phyloP scores from a whole-genome alignment of 495 filamentous ascomycete species.

The Penicillium roqueforti region DNA sequence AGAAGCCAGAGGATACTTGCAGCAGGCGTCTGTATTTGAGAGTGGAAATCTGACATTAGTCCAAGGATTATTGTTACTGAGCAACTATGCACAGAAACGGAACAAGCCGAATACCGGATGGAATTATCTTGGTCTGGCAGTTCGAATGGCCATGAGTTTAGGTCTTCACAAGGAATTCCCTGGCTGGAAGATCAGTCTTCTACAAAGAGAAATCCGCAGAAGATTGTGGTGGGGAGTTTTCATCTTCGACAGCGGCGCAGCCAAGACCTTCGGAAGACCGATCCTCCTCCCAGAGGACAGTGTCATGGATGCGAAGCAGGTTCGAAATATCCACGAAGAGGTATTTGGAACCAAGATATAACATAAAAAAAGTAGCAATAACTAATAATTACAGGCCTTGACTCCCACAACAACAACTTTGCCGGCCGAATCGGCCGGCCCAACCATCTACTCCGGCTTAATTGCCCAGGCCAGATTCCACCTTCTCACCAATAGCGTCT shows the following conservation, averaged over 20 bases:
- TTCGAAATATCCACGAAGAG: slow-evolving; percentile 49
- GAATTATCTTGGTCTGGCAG: slow-evolving; percentile 50
- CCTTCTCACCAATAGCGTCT: slow-evolving; percentile 46
- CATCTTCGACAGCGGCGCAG: slow-evolving; percentile 47
- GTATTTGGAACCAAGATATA: slow-evolving; percentile 10
- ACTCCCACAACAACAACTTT: slow-evolving; percentile 40
- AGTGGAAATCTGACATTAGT: slow-evolving; percentile 50
- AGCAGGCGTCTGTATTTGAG: slow-evolving; percentile 47
- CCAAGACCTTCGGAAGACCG: slow-evolving; percentile 46
- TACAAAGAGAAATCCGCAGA: slow-evolving; percentile 44
- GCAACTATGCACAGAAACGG: slow-evolving; percentile 53
- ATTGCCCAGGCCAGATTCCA: slow-evolving; percentile 49
- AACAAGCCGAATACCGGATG: slow-evolving; percentile 55
- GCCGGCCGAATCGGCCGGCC: slow-evolving; percentile 39
- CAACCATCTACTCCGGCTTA: slow-evolving; percentile 48
- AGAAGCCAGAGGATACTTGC: slow-evolving; percentile 41
- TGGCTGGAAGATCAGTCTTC: slow-evolving; percentile 50
- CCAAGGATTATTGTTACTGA: slow-evolving; percentile 48
- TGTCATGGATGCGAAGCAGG: slow-evolving; percentile 46
- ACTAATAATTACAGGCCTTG: slow-evolving; percentile 26
- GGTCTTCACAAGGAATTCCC: slow-evolving; percentile 55
- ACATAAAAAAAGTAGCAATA: neutral
- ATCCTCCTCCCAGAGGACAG: slow-evolving; percentile 46
- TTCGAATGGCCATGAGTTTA: slow-evolving; percentile 51
- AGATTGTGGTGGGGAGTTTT: slow-evolving; percentile 48